Base-by-base conservation (phyloP, 768 basidiomycete species). In the Leucogyrophana mollusca region DNA sequence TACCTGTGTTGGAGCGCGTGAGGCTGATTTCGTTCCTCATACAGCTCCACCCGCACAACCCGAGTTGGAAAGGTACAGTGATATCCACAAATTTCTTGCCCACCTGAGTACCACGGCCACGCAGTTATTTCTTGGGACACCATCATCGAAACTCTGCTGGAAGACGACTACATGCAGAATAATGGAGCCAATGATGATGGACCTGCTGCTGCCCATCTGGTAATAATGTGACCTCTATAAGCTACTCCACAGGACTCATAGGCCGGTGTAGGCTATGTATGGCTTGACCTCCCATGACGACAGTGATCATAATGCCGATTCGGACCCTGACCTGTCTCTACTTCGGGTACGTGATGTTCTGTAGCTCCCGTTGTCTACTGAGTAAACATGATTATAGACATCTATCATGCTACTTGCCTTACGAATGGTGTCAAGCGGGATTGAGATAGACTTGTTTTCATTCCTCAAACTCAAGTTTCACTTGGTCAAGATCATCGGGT, bases 1-100 rank as follows among this genome's bases (percentile, higher is more conserved):
- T 78, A 4, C 77, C 84, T 2, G 69, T 82, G 10, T 49, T 69
- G 1, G 85, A 87, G 42, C 77, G 83, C 13, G 65, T 77, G 25
- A 76, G 71, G 41, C 69, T 90, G 9, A 68, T 80, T 13, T 70
- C 74, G 8, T 90, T 89, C 63, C 67, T 89, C 14, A 73, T 80
- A 23, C 85, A 84, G 54, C 72, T 90, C 22, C 80, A 72, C n/a
- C 71, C 84, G 0, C 77, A 85, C 63, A 84, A 88, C 61, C 76
- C 84, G 14, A 60, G 53, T 11, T 90, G 87, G 87, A 70, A 71
- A 75, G 72, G 87, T 86, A 53, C 42, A 62, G 44, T 4, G 17
- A 20, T n/a, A 4, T 25, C 14, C 9, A 14, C 38, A 14, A 8
- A 24, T 44, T 22, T 43, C 45, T 37, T 18, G 17, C 14, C 33